A percentile compares a stretch with the other conserved stretches of the same genome.
These are phyloP conservation scores for Pseudogymnoascus verrucosus DNA, from an alignment of 2,329 filamentous ascomycete genomes.

Conservation along the genomic window DNA sequence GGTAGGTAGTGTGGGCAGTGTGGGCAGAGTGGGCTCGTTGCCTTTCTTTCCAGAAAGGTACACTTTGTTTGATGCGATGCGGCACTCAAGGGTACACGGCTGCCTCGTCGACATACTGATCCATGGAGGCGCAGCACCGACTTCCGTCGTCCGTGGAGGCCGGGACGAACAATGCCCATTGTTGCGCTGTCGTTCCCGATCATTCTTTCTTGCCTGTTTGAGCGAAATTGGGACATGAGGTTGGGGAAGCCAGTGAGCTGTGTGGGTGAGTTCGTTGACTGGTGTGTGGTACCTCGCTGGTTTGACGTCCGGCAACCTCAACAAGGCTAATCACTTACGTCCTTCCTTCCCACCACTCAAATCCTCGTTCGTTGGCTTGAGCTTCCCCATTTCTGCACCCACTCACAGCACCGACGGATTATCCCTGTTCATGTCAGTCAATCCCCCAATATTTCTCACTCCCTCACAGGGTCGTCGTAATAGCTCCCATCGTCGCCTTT, in stretches of 20 bases:
- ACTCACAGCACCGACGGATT: neutral
- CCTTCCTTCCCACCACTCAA: too few species aligned
- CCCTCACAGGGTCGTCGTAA: too few species aligned
- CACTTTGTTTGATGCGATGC: neutral
- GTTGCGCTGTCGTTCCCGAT: neutral
- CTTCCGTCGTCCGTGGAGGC: neutral
- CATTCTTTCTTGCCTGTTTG: neutral
- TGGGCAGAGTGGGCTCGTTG: too few species aligned
- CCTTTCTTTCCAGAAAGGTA: neutral
- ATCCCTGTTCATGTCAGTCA: too few species aligned
- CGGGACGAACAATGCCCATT: neutral
- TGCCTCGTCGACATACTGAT: neutral
- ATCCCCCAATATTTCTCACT: too few species aligned
- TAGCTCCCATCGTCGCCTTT: neutral
- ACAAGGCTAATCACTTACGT: too few species aligned
- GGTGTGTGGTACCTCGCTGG: neutral
- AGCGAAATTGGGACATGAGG: neutral
- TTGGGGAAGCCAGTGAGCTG: neutral
- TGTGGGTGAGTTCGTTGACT: neutral
- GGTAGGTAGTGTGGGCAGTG: neutral
- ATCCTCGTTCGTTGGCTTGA: too few species aligned
- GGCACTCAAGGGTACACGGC: neutral
- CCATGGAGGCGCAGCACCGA: neutral
- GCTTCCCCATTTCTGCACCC: too few species aligned
- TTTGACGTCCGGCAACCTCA: too few species aligned